Conservation (phyloP, 176 grass and related monocot species). For the Stipa capillata region DNA sequence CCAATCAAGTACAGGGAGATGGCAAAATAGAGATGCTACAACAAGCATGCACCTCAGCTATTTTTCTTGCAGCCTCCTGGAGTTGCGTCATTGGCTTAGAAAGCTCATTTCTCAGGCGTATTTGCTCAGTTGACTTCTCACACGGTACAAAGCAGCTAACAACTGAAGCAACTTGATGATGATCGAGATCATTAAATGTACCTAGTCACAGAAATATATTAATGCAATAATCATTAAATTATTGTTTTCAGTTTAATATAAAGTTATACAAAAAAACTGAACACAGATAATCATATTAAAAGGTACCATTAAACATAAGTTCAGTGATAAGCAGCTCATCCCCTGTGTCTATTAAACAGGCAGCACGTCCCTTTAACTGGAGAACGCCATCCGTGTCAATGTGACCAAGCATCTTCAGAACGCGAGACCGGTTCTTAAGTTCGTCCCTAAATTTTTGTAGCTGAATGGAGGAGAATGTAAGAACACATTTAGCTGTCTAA, state of each 20-base stretch:
- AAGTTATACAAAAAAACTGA: neutral
- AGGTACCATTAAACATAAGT: constrained; percentile 94
- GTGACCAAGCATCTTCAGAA: constrained; percentile 97
- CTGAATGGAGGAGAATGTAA: constrained; percentile 35
- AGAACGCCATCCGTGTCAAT: constrained; percentile 93
- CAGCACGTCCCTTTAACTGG: constrained; percentile 89
- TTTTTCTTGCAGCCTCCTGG: constrained; percentile 96
- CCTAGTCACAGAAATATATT: constrained; percentile 30
- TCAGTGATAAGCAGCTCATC: constrained; percentile 98
- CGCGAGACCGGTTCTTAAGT: constrained; percentile 81
- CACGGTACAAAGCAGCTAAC: constrained; percentile 92
- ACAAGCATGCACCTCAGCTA: constrained; percentile 68
- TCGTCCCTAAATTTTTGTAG: constrained; percentile 98
- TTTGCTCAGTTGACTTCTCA: constrained; percentile 97
- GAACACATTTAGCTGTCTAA: constrained; percentile 13
- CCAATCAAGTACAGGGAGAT: constrained; percentile 17
- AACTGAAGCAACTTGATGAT: constrained; percentile 88
- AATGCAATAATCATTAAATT: constrained; percentile 53
- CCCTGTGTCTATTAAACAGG: constrained; percentile 96
- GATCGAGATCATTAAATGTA: constrained; percentile 99
- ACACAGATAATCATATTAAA: neutral
- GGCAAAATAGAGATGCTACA: constrained; percentile 17
- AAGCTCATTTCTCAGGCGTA: constrained; percentile 91
- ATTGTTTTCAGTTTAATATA: too few relatives aligned
- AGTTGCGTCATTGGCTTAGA: constrained; percentile 80